Base-by-base conservation (phyloP, 352 stramenopile genomes). In the Globisporangium mamillatum region DNA sequence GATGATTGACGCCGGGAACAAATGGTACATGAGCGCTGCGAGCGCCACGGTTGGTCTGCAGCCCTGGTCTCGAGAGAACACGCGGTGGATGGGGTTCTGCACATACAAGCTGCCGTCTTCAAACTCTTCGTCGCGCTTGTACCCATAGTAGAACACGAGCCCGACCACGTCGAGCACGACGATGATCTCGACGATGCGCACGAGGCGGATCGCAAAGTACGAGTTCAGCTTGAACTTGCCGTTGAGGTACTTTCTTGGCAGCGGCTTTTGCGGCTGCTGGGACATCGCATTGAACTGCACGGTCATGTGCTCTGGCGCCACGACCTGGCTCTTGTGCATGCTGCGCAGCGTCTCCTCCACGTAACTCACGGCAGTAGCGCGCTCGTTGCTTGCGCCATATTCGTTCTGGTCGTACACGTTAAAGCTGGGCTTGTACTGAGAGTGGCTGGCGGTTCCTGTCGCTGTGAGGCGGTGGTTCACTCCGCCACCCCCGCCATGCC, bases 201-300 rank as follows among this genome's bases (percentile, higher is more conserved):
- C 65, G 41, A 93, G 60, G 16, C 75, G 74, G 32, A 86, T 79
- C 9, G 87, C 79, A 65, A 95, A 95, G 74, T 93, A 95, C 56
- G 85, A 93, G 74, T 95, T 95, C 63, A 84, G 70, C 44, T 86
- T 85, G 77, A 82, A 94, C 63, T 80, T 74, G 32, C 80, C 72
- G 68, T 77, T 82, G 48, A 90, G 75, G 63, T 84, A 90, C 12
- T 60, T 67, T 32, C 46, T 66, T 10, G 81, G 81, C 66, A 88
- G 61, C 34, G 54, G 34, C 57, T 70, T 66, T 20, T 63, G 72
- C 50, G 72, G 60, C 24, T 44, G 27, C 8, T 74, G 32, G 7
- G 68, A 66, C 22, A 76, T 75, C 25, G 74, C 81, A 24, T 69
- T 80, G 64, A 82, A 65, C 29, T 80, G 78, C 63, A 77, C 71